Evolutionary conservation across 495 filamentous ascomycete species (phyloP).

Genomic region (Extremus antarcticus): DNA sequence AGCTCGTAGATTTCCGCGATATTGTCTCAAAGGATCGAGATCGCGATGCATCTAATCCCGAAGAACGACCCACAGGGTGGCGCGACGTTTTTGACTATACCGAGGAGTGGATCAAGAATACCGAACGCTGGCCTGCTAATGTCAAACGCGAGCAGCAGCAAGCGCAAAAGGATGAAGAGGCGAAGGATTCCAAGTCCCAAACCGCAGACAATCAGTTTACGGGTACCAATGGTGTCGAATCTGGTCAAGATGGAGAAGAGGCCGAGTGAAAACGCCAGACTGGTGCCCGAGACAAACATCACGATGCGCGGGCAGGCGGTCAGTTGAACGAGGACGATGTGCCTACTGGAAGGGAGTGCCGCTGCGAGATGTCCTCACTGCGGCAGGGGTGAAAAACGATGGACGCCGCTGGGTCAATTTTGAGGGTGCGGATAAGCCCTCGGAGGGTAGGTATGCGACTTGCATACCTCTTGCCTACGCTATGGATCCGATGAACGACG

Average conservation of each 20-base stretch:
- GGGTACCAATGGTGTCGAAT: background rate
- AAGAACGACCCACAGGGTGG: conserved; percentile 15
- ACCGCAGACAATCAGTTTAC: background rate
- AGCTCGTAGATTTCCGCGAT: conserved; percentile 18
- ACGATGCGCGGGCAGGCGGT: conserved; percentile 14
- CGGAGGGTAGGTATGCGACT: conserved; percentile 21
- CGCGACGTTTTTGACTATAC: conserved; percentile 12
- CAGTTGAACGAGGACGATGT: background rate
- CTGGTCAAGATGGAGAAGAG: conserved; percentile 10
- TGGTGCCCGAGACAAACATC: conserved; percentile 12
- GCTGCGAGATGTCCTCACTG: conserved; percentile 16
- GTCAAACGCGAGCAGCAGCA: conserved; percentile 16
- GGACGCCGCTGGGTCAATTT: conserved; percentile 19
- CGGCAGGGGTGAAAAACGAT: conserved; percentile 11
- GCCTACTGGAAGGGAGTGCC: conserved; percentile 20
- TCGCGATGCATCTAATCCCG: conserved; percentile 7
- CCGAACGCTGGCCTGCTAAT: conserved; percentile 20
- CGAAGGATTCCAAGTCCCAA: conserved; percentile 8
- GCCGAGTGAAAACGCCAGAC: conserved; percentile 11
- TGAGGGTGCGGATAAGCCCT: conserved; percentile 18
- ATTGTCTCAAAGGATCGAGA: conserved; percentile 10
- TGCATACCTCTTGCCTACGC: conserved; percentile 19
- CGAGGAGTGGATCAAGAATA: conserved; percentile 19
- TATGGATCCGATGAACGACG: conserved; percentile 20
- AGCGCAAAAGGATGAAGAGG: conserved; percentile 13